These are phyloP conservation scores for Geoglossum glabrum DNA, from an alignment of 495 filamentous ascomycete species.

Conservation along the genomic window DNA sequence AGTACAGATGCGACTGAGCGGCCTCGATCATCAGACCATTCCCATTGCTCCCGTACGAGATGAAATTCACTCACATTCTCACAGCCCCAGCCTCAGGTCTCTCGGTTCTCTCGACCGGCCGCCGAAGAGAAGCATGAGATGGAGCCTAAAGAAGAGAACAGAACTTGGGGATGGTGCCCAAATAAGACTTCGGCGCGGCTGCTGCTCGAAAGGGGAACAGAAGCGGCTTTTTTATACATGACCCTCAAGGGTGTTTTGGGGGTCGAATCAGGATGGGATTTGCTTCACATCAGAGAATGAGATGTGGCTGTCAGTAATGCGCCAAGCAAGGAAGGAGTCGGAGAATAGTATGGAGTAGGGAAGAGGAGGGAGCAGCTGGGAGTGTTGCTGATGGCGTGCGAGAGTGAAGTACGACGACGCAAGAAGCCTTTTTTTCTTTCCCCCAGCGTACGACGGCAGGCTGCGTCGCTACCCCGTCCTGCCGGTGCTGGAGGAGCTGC, in stretches of 20 bases:
- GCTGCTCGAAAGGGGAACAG: background rate
- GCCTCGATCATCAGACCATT: background rate
- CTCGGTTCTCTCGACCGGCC: background rate
- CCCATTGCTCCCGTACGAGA: background rate
- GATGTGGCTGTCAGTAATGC: background rate
- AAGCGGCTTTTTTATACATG: background rate
- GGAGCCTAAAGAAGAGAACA: background rate
- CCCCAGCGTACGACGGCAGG: too few relatives aligned
- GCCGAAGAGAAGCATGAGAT: background rate
- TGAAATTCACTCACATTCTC: conserved; percentile 1
- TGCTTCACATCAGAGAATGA: background rate
- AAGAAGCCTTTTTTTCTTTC: too few relatives aligned
- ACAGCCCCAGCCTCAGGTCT: background rate
- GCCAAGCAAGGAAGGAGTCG: background rate
- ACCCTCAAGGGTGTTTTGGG: background rate
- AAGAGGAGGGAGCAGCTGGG: too few relatives aligned
- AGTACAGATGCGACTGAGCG: background rate
- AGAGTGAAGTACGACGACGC: too few relatives aligned
- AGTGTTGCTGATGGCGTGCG: too few relatives aligned
- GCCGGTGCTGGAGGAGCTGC: too few relatives aligned
- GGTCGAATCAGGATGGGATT: too few relatives aligned
- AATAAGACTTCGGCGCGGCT: background rate
- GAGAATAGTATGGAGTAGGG: background rate
- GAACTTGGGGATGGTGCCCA: background rate
- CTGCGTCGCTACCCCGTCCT: too few relatives aligned